Evolutionary conservation across 2,329 filamentous ascomycete species (phyloP), one percentile per base, ranked within the genome.

Genomic region (Periconia macrospinosa): DNA sequence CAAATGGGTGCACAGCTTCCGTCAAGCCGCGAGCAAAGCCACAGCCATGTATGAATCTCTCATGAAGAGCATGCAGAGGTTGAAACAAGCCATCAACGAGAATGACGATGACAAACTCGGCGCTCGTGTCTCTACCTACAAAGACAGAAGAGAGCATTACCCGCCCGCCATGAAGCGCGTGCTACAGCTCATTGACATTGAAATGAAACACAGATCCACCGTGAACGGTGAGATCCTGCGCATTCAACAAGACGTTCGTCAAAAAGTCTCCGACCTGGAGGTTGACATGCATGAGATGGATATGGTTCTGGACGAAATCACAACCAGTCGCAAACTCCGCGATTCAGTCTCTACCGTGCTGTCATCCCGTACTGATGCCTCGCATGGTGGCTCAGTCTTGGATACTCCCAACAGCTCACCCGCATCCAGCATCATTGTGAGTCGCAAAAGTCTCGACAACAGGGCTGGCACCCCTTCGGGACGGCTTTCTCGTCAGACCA

Each of bases 41-140:
- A 86, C 94, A 62, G 96, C 96, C 78, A 96, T 99, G 92, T 93
- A 91, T 69, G 91, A 96, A 62, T 97, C 92, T 3, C 91, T 97
- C 19, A 90, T 95, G 69, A 84, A 93, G 59, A 96, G 92, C 69
- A 85, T 95, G 54, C 76, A 80, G 45, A 96, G 96, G 75, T 81
- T 99, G 35, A 86, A 84, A 58, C 91, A 96, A 68, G 87, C 86
- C 3, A 79, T 96, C 15, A 90, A 96, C 54, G 81, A 85, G 11
- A 87, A 87, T 8, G 81, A 88, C 65, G 88, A 94, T 59, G 75
- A 91, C 54, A 88, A 74, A 49, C 62, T 73, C 6, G 56, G 60
- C 14, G 58, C 87, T 13, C 93, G 92, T 73, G 86, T 96, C 41
- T 92, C 96, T 72, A 95, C 84, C 63, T 99, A 96, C 72, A 92